phyloP scores from a whole-genome alignment of 2,329 filamentous ascomycete species.

The Dendryphion nanum region DNA sequence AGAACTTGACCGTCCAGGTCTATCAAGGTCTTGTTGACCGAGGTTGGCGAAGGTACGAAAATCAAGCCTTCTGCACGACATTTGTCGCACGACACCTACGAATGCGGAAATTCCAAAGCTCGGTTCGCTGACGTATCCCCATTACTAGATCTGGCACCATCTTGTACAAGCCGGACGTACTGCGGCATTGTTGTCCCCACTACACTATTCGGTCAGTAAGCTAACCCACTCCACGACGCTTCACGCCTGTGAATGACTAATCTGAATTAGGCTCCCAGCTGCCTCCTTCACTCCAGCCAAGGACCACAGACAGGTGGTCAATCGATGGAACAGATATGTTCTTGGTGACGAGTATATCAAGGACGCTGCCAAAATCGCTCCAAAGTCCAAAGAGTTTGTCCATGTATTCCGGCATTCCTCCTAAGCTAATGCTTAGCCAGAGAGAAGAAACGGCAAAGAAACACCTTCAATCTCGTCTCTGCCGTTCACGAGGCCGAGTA shows the following conservation, averaged over 20 bases:
- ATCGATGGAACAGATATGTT: constrained; percentile 72
- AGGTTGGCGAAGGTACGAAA: constrained; percentile 71
- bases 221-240: background rate
- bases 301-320: constrained; percentile 73
- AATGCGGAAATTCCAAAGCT: too few species aligned
- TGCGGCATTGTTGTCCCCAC: constrained; percentile 84
- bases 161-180: constrained; percentile 76
- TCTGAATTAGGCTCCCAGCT: constrained; percentile 60
- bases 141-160: constrained; percentile 52
- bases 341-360: constrained; percentile 67
- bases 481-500: constrained; percentile 70
- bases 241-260: constrained; percentile 7
- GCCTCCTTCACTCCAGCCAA: constrained; percentile 63
- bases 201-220: constrained; percentile 66
- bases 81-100: background rate
- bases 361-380: constrained; percentile 62
- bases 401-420: constrained; percentile 1
- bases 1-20: constrained; percentile 60
- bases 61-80: constrained; percentile 10
- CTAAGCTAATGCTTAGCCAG: constrained; percentile 27
- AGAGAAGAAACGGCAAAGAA: constrained; percentile 61
- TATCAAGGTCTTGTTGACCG: constrained; percentile 73
- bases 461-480: constrained; percentile 65
- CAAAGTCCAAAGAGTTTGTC: constrained; percentile 63
- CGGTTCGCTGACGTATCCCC: too few species aligned